A percentile compares a stretch with the other conserved stretches of the same genome.
Conservation (phyloP, 257 asterid genomes). For the Craterostigma plantagineum region DNA sequence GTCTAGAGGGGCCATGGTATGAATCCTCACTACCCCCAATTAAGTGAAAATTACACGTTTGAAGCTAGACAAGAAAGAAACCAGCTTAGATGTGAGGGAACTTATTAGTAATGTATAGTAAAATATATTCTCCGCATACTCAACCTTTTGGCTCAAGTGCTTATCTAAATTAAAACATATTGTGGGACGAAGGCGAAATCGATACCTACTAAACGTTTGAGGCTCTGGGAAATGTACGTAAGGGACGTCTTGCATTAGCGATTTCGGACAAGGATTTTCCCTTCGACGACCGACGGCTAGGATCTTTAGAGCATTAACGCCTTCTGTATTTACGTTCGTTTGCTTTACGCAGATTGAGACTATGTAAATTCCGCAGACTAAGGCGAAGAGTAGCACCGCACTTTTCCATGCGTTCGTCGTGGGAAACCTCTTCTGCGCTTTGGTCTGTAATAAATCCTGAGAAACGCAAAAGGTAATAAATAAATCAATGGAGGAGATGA, state of each 20-base stretch:
- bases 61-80: no score
- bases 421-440: slow-evolving; percentile 37
- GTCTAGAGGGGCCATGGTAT: no score
- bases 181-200: background rate
- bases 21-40: no score
- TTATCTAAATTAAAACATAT: no score
- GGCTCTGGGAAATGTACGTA: slow-evolving; percentile 58
- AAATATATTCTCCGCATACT: no score
- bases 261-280: slow-evolving; percentile 15
- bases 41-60: no score
- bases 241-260: slow-evolving; percentile 22
- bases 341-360: slow-evolving; percentile 31
- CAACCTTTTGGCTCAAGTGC: no score
- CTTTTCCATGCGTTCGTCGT: slow-evolving; percentile 5
- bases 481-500: no score
- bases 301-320: slow-evolving; percentile 13
- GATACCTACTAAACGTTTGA: slow-evolving; percentile 42
- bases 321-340: slow-evolving; percentile 14
- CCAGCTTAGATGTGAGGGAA: no score
- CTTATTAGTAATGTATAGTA: no score
- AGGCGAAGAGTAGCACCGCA: slow-evolving; percentile 16
- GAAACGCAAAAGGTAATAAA: no score
- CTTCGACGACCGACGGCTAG: slow-evolving; percentile 14
- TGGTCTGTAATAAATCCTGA: slow-evolving; percentile 28
- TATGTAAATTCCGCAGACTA: slow-evolving; percentile 36